Conservation (phyloP, 2,329 filamentous ascomycete genomes). For the Zalaria sp. region DNA sequence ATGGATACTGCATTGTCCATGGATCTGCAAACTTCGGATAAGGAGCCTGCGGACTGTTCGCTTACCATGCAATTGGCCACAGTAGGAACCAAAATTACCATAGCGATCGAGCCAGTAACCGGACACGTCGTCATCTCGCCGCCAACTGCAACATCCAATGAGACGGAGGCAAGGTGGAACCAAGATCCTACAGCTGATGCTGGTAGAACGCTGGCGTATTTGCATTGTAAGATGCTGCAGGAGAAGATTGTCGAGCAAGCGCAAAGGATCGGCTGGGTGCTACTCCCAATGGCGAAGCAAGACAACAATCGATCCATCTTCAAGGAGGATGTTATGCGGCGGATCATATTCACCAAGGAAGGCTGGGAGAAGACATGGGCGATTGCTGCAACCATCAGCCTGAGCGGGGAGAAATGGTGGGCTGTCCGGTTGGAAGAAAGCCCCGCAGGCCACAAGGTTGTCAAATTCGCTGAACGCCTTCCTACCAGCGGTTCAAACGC, state of each 20-base stretch:
- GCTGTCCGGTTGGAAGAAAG: conserved; percentile 46
- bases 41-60: conserved; percentile 51
- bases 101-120: conserved; percentile 63
- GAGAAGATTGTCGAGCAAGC: conserved; percentile 48
- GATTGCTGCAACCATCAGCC: conserved; percentile 54
- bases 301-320: conserved; percentile 48
- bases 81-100: conserved; percentile 38
- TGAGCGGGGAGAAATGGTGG: conserved; percentile 69
- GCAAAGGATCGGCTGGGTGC: conserved; percentile 51
- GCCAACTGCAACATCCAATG: conserved; percentile 18
- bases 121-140: conserved; percentile 63
- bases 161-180: conserved; percentile 54
- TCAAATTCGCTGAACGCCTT: conserved; percentile 9
- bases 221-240: conserved; percentile 47
- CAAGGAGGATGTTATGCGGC: conserved; percentile 47
- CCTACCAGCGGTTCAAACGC: background rate
- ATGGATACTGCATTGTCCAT: conserved; percentile 44
- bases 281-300: conserved; percentile 27
- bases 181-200: conserved; percentile 44
- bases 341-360: conserved; percentile 53
- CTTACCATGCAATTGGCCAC: conserved; percentile 57
- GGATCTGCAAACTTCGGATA: conserved; percentile 41
- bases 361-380: conserved; percentile 65
- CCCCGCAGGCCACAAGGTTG: conserved; percentile 4
- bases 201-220: conserved; percentile 41